A percentile compares a stretch with the other conserved stretches of the same genome.
Conservation (phyloP, 257 asterid genomes). For the Nicotiana sylvestris region DNA sequence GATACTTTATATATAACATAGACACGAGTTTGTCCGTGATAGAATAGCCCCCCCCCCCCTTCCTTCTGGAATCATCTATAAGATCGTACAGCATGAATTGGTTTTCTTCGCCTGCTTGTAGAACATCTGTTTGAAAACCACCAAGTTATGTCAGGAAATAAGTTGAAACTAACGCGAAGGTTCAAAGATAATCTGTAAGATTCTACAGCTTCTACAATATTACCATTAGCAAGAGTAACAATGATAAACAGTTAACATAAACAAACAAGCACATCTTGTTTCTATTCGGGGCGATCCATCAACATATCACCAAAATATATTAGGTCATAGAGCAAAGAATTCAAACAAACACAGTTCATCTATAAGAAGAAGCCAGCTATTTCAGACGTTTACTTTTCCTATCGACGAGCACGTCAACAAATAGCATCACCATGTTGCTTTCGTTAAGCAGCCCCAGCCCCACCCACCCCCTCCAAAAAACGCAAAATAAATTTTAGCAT, state of each 20-base stretch:
- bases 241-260: neutral
- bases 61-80: constrained; percentile 37
- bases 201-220: neutral
- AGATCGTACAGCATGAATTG: constrained; percentile 69
- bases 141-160: neutral
- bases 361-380: neutral
- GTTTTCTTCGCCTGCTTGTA: constrained; percentile 96
- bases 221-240: neutral
- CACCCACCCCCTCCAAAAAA: neutral
- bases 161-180: neutral
- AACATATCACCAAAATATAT: neutral
- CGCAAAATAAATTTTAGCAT: neutral
- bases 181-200: neutral
- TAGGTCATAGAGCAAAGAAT: neutral
- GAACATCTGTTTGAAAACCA: constrained; percentile 57
- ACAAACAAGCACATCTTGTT: neutral
- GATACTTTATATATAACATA: constrained; percentile 16
- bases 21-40: constrained; percentile 7
- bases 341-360: neutral
- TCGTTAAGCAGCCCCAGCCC: neutral
- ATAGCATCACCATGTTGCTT: neutral
- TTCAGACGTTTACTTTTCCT: neutral
- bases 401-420: neutral
- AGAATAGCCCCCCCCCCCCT: neutral
- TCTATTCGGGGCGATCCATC: neutral